Percentiles rank a stretch among this genome's conserved stretches.
These are phyloP conservation scores for Boletellus sp. DNA, from an alignment of 1,284 basidiomycete species.

Conservation along the genomic window DNA sequence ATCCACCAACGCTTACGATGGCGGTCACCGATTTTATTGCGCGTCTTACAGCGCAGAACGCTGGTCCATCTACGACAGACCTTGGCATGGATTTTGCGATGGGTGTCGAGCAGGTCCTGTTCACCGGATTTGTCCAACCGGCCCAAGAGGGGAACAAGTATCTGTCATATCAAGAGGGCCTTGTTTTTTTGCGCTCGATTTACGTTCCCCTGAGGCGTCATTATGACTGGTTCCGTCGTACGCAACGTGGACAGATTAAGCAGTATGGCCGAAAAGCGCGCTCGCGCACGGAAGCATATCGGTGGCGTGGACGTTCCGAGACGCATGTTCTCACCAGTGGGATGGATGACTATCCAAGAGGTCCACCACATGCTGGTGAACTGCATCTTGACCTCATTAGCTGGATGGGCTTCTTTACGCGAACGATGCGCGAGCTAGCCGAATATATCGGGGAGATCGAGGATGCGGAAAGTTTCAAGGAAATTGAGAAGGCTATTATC, in stretches of 20 bases:
- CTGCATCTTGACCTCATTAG: slow-evolving; percentile 89
- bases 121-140: slow-evolving; percentile 31
- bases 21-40: slow-evolving; percentile 85
- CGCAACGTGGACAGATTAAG: slow-evolving; percentile 89
- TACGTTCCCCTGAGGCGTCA: slow-evolving; percentile 84
- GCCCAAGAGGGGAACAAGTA: slow-evolving; percentile 43
- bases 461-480: slow-evolving; percentile 70
- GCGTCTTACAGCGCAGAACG: slow-evolving; percentile 52
- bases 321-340: slow-evolving; percentile 89
- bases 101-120: slow-evolving; percentile 44
- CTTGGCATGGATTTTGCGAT: slow-evolving; percentile 61
- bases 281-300: slow-evolving; percentile 85
- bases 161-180: slow-evolving; percentile 58
- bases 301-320: slow-evolving; percentile 90
- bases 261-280: slow-evolving; percentile 81
- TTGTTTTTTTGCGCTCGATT: slow-evolving; percentile 71
- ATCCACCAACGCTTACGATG: slow-evolving; percentile 91
- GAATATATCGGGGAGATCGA: slow-evolving; percentile 80
- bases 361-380: slow-evolving; percentile 84
- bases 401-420: slow-evolving; percentile 93
- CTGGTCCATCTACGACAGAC: slow-evolving; percentile 51
- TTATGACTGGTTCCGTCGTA: slow-evolving; percentile 93
- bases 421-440: slow-evolving; percentile 85
- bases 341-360: slow-evolving; percentile 93
- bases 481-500: slow-evolving; percentile 77